Percentiles rank a stretch among this genome's conserved stretches.
phyloP scores from a whole-genome alignment of 306 rosid species.

The Casuarina equisetifolia region DNA sequence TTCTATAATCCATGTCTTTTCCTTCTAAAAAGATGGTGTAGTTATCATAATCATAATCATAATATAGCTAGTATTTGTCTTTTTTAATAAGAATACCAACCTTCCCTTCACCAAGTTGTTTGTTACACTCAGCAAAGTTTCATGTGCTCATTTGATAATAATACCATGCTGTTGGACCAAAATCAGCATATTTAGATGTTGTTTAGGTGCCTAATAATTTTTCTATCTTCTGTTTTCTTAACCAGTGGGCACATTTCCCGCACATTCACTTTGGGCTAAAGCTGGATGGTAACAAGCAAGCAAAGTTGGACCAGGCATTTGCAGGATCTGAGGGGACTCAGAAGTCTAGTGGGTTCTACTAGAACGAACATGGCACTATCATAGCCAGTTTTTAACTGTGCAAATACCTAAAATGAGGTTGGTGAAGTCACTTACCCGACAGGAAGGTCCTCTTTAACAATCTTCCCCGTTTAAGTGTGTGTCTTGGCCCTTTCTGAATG shows the following conservation, averaged over 20 bases:
- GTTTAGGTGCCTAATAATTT: neutral
- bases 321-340: slow-evolving; percentile 48
- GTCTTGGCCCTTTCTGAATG: slow-evolving; percentile 12
- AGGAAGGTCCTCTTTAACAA: slow-evolving; percentile 38
- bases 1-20: neutral
- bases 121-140: too few relatives aligned
- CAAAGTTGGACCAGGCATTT: slow-evolving; percentile 52
- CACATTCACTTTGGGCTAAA: slow-evolving; percentile 91
- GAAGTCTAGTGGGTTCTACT: slow-evolving; percentile 64
- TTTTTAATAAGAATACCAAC: neutral
- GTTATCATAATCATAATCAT: neutral
- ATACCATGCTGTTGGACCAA: too few relatives aligned
- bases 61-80: neutral
- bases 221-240: neutral
- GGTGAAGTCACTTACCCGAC: slow-evolving; percentile 40
- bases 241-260: slow-evolving; percentile 99
- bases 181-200: neutral
- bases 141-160: too few relatives aligned
- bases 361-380: slow-evolving; percentile 31
- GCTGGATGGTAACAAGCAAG: slow-evolving; percentile 75
- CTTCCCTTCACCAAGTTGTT: neutral
- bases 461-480: slow-evolving; percentile 35
- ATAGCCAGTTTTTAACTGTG: slow-evolving; percentile 31
- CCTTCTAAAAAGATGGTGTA: neutral
- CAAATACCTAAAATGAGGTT: slow-evolving; percentile 43